These are phyloP conservation scores for Macrophomina phaseolina DNA, from an alignment of 2,329 filamentous ascomycete genomes.

Conservation along the genomic window DNA sequence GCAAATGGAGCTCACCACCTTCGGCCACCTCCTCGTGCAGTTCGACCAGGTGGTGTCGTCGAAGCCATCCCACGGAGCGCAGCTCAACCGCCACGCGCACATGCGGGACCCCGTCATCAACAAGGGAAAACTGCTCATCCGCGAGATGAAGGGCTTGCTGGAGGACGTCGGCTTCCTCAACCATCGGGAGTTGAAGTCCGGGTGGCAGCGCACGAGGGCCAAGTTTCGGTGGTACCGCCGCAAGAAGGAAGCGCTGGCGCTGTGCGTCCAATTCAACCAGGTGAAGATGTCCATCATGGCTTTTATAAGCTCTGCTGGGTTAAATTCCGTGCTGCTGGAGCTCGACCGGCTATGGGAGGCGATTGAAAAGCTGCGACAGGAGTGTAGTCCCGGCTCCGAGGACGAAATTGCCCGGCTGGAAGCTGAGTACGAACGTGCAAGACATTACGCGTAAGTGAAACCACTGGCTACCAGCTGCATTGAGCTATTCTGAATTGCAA, in stretches of 20 bases:
- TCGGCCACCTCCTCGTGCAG: not conserved
- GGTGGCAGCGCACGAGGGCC: not conserved
- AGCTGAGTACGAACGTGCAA: not conserved
- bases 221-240: not conserved
- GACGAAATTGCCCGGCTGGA: not conserved
- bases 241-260: slow-evolving; percentile 1
- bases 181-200: not conserved
- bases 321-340: not conserved
- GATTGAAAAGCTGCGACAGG: not conserved
- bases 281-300: slow-evolving; percentile 8
- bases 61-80: not conserved
- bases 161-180: not conserved
- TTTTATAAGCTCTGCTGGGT: not conserved
- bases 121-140: not conserved
- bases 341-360: not conserved
- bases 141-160: not conserved
- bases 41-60: not conserved
- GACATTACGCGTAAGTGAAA: too few species aligned
- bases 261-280: slow-evolving; percentile 8
- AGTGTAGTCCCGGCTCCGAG: not conserved
- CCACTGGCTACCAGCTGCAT: too few species aligned
- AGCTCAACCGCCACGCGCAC: not conserved
- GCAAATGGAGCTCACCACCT: not conserved
- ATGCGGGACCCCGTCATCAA: not conserved
- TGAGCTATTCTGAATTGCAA: not conserved